Evolutionary conservation across 2,329 filamentous ascomycete genomes (phyloP), one percentile per base, ranked within the genome.

Genomic region (Grosmannia clavigera): DNA sequence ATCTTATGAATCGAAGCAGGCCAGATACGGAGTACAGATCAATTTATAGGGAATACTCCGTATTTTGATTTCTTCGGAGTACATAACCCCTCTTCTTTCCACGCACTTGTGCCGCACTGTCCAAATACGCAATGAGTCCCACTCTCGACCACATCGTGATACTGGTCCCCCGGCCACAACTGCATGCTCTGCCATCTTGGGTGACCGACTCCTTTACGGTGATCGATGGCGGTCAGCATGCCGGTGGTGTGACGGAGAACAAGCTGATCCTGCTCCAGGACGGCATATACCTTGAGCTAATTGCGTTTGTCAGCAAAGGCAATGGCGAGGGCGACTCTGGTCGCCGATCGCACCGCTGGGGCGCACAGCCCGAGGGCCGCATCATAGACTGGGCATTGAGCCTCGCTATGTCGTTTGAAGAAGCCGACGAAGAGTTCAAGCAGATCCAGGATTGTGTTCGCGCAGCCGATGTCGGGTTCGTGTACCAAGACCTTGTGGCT

Each of bases 261-360:
- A 79, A 78, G 52, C 78, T 88, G 22, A 78, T 87, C 25, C 71
- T 85, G 16, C 79, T 88, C 61, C 66, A 74, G 31, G 84, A 87
- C 65, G 85, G 85, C 35, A 78, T 78, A 27, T 88, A 88, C 70
- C 73, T 88, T 58, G 85, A 88, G 67, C 72, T 87, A 57, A 84
- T 87, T 62, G 78, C 82, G 48, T 87, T 87, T 67, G 72, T 81
- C 56, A 68, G 79, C 25, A 76, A 69, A 25, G 71, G 70, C 0
- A 71, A 73, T 5, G 70, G 70, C 0, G 70, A 72, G 2, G 65
- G 43, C 43, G 43, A 46, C 1, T 9, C 19, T 5, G 43, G 70
- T 7, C 74, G 78, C 3, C 66, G 66, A 6, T 70, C 71, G 1
- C 83, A 87, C 66, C 80, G 79, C 66, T 88, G 84, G 85, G 83